Evolutionary conservation across 768 basidiomycete species (phyloP), one percentile per base, ranked within the genome.

Genomic region (Trametes coccinea): DNA sequence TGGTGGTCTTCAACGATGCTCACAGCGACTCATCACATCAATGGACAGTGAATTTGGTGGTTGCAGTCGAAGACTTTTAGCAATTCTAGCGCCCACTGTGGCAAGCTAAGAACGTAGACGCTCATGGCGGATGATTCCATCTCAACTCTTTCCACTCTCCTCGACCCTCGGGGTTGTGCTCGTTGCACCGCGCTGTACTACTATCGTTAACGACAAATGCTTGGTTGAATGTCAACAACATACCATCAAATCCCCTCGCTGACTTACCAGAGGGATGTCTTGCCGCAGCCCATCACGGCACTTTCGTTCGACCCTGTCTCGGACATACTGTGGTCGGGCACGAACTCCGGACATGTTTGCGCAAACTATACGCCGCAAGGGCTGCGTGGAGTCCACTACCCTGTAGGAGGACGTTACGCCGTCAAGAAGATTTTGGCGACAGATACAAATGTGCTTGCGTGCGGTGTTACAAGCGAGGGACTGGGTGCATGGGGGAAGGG

Each of bases 281-380:
- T 59, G 13, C 66, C 66, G 7, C 63, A 64, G 45, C 82, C 88
- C 29, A 79, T 90, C 50, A 88, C 90, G 27, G 84, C 92, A 0
- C 79, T 97, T 59, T 84, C 88, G 0, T 95, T 98, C 72, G 96
- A 99, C 74, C 89, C 93, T 7, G 87, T 90, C 22, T 92, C 93
- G 0, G 95, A 98, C 73, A 84, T 89, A 5, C 77, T 99, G 39
- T 97, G 95, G 94, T 79, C 88, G 49, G 95, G 95, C 33, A 80
- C 84, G 8, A 84, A 86, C 59, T 75, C 83, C 31, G 95, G 96
- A 3, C 78, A 78, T 59, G 81, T 97, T 62, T 72, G 80, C 43
- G 88, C 90, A 1, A 83, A 87, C 71, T 86, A 91, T 75, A 80
- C 85, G 44, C 72, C 81, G 33, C 81, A 80, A 50, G 88, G 86